These are phyloP conservation scores for Aspergillus sojae DNA, from an alignment of 2,329 filamentous ascomycete species.

Conservation along the genomic window DNA sequence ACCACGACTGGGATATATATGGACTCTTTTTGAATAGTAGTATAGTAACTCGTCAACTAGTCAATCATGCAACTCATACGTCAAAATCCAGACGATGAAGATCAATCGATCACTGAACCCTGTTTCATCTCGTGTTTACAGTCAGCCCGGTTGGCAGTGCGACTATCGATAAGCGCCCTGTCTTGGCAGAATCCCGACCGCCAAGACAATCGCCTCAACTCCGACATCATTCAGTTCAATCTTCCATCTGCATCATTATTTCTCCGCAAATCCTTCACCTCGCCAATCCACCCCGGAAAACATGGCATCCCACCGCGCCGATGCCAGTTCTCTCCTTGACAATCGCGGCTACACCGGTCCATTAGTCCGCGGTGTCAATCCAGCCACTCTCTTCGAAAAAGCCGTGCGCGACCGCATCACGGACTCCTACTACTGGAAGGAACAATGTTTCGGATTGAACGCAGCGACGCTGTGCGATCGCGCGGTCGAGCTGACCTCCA, in stretches of 20 bases:
- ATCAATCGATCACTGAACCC: not conserved
- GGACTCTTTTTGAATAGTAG: not conserved
- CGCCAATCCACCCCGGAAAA: conserved; percentile 50
- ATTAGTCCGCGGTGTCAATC: conserved; percentile 87
- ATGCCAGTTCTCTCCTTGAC: conserved; percentile 77
- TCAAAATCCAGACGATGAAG: not conserved
- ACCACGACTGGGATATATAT: not conserved
- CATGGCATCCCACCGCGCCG: conserved; percentile 69
- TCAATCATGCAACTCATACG: not conserved
- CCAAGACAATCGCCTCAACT: conserved; percentile 6
- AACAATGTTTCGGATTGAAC: conserved; percentile 96
- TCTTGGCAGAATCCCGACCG: conserved; percentile 24
- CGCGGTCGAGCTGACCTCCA: conserved; percentile 78
- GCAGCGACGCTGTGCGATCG: conserved; percentile 79
- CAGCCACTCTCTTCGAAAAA: conserved; percentile 94
- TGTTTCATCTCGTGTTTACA: conserved; percentile 9
- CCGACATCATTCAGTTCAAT: not conserved
- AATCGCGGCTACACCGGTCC: conserved; percentile 79
- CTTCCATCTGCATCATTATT: conserved; percentile 10
- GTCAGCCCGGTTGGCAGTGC: conserved; percentile 34
- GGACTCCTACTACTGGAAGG: conserved; percentile 97
- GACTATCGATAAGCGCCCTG: conserved; percentile 42
- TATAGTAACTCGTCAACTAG: not conserved
- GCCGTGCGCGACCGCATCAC: conserved; percentile 93
- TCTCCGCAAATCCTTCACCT: conserved; percentile 10